Conservation (phyloP, 176 grass and related monocot species). For the Avena insularis region DNA sequence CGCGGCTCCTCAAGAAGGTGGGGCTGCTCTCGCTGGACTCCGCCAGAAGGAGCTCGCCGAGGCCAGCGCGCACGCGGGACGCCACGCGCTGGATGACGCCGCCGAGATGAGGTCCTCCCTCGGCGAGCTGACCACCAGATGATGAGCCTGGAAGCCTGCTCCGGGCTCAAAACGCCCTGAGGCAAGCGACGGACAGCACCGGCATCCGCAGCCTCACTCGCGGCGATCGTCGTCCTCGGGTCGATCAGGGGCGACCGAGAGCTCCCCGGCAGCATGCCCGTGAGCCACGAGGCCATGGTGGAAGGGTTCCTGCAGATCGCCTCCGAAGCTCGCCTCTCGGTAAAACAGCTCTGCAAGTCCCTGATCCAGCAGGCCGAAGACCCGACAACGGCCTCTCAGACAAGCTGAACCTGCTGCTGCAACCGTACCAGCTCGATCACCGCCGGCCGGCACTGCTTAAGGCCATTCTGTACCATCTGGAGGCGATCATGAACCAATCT, state of each 20-base stretch:
- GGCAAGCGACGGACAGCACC: constrained; percentile 49
- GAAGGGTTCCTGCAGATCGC: constrained; percentile 92
- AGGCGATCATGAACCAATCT: constrained; percentile 71
- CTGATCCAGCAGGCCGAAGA: constrained; percentile 70
- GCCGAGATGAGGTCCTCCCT: constrained; percentile 70
- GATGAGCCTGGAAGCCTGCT: constrained; percentile 65
- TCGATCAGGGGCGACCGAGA: constrained; percentile 51
- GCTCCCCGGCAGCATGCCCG: constrained; percentile 50
- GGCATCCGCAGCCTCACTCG: constrained; percentile 48
- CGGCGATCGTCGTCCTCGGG: constrained; percentile 49
- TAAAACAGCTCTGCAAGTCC: constrained; percentile 82
- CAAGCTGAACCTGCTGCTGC: constrained; percentile 66
- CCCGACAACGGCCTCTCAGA: constrained; percentile 53
- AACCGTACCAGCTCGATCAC: constrained; percentile 51
- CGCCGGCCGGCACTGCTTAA: constrained; percentile 55
- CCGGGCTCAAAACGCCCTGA: constrained; percentile 80
- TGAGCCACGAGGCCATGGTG: constrained; percentile 81
- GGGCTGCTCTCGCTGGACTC: constrained; percentile 79
- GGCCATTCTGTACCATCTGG: constrained; percentile 67
- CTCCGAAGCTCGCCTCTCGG: constrained; percentile 75
- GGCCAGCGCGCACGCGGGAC: constrained; percentile 71
- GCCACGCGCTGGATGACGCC: constrained; percentile 70
- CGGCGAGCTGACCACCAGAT: constrained; percentile 71
- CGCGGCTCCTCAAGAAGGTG: constrained; percentile 83
- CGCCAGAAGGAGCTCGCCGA: constrained; percentile 72